Conservation (phyloP, 805 yeast species). For the Ascoidea asiatica region DNA sequence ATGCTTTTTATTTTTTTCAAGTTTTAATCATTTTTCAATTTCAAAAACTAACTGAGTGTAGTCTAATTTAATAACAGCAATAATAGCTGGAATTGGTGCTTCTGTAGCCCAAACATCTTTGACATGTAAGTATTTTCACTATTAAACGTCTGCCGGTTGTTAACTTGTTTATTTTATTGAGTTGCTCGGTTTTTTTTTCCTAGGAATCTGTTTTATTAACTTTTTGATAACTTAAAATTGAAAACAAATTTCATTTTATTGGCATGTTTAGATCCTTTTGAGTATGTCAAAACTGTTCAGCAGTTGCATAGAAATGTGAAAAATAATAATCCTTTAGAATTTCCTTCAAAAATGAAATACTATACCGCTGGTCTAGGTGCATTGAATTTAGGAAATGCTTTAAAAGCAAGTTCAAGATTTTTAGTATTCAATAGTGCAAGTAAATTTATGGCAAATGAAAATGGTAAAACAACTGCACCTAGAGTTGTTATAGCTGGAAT, state of each 20-base stretch:
- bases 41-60: no score
- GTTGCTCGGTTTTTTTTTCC: neutral
- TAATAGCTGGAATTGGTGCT: neutral
- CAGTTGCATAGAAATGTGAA: neutral
- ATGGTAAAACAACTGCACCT: slow-evolving; percentile 61
- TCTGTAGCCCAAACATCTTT: neutral
- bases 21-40: no score
- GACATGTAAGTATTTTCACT: neutral
- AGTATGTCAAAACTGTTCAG: neutral
- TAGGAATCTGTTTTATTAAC: neutral
- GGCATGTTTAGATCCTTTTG: neutral
- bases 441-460: slow-evolving; percentile 44
- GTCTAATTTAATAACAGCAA: neutral
- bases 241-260: neutral
- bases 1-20: no score
- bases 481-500: slow-evolving; percentile 43
- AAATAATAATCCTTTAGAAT: neutral
- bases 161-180: no score
- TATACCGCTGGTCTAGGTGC: slow-evolving; percentile 58
- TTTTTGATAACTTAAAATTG: neutral
- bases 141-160: no score
- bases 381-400: slow-evolving; percentile 55
- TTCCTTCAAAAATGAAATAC: slow-evolving; percentile 17
- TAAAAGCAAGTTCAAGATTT: slow-evolving; percentile 65
- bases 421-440: slow-evolving; percentile 64